phyloP scores from a whole-genome alignment of 73 alveolate genomes.

The Symbiodinium natans region DNA sequence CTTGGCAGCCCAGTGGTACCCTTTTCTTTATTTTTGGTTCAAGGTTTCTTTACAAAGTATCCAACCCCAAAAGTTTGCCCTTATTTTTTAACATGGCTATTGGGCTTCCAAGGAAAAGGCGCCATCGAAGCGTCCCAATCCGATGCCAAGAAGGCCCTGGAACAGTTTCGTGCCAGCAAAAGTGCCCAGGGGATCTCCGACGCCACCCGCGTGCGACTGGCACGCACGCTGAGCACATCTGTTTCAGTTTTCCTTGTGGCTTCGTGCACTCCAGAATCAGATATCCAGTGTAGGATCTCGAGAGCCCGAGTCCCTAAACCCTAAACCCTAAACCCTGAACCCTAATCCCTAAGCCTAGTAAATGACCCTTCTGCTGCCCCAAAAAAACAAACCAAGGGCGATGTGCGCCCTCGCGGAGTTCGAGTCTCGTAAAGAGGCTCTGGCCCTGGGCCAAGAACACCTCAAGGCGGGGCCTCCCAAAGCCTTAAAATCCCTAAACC shows the following conservation, averaged over 20 bases:
- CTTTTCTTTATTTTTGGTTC: no score
- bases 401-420: slow-evolving; percentile 34
- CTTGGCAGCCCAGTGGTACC: no score
- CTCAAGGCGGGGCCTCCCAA: not conserved
- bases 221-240: not conserved
- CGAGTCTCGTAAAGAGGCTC: slow-evolving; percentile 42
- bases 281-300: not conserved
- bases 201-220: slow-evolving; percentile 48
- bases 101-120: no score
- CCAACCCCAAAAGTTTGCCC: no score
- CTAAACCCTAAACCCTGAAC: not conserved
- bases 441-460: slow-evolving; percentile 7
- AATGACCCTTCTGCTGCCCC: not conserved
- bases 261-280: not conserved
- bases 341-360: not conserved
- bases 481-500: not conserved
- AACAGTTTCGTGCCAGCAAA: not conserved
- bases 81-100: no score
- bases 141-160: slow-evolving; percentile 2
- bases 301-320: not conserved
- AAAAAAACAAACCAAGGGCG: not conserved
- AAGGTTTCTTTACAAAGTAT: no score
- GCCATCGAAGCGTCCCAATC: not conserved
- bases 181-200: slow-evolving; percentile 16
- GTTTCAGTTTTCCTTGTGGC: not conserved